Conservation (phyloP, 2,329 filamentous ascomycete genomes). For the Pseudocercospora eumusae region DNA sequence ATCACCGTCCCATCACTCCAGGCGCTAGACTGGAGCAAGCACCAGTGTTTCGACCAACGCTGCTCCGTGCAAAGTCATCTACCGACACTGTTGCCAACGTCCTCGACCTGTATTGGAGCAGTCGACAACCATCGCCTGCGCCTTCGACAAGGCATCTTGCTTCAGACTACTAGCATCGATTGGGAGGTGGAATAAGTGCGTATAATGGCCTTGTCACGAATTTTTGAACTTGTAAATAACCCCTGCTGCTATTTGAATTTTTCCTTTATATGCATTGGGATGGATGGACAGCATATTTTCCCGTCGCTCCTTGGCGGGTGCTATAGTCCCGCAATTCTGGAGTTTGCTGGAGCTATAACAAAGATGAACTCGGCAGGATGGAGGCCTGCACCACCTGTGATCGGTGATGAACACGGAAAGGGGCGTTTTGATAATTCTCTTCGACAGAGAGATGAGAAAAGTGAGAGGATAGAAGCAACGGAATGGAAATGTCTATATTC, state of each 20-base stretch:
- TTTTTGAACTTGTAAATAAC: conserved; percentile 14
- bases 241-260: conserved; percentile 3
- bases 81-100: conserved; percentile 13
- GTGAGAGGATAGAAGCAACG: background rate
- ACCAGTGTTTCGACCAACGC: conserved; percentile 1
- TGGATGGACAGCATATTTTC: conserved; percentile 2
- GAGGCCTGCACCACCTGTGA: background rate
- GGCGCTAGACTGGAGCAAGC: background rate
- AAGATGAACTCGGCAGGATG: background rate
- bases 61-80: conserved; percentile 1
- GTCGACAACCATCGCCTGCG: conserved; percentile 9
- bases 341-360: background rate
- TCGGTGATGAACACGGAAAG: background rate
- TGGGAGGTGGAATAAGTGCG: background rate
- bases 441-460: background rate
- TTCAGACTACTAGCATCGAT: background rate
- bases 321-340: background rate
- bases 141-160: conserved; percentile 2
- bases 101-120: conserved; percentile 22
- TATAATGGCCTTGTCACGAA: conserved; percentile 10
- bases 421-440: background rate
- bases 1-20: conserved; percentile 7
- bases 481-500: background rate
- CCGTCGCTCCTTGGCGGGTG: background rate
- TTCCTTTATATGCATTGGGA: conserved; percentile 7